Evolutionary conservation across 441 rosid species (phyloP), one percentile per base, ranked within the genome.

Genomic region (Geranium incanum): DNA sequence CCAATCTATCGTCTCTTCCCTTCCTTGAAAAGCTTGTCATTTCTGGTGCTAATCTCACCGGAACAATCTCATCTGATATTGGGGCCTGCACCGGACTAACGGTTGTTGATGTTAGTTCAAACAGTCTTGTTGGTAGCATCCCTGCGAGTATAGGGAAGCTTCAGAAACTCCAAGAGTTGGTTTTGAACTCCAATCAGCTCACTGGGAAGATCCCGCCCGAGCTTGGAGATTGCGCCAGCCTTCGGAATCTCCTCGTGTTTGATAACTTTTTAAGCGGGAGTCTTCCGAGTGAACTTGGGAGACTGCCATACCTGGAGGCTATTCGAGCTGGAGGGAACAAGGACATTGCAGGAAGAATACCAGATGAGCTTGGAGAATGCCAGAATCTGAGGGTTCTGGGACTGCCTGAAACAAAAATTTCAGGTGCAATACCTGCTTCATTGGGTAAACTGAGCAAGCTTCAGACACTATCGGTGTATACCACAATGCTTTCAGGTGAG

Each of bases 321-420:
- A 79, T 95, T 43, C 84, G 99, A 76, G 90, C 84, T 4, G 99
- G 99, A 18, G 99, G 97, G 36, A 95, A 95, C 84, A 86, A 84
- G 66, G 97, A 89, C 66, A 76, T 95, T 69, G 78, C 74, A 18
- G 97, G 97, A 1, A 75, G 70, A 68, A 85, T 95, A 78, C 99
- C 99, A 69, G 79, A 70, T 45, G 89, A 88, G 86, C 82, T 95
- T 19, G 95, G 95, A 71, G 87, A 86, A 8, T 92, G 97, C 81
- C 77, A 75, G 52, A 92, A 89, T 45, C 79, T 95, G 83, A 84
- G 91, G 36, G 91, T 81, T 55, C 79, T 92, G 69, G 99, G 99
- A 3, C 73, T 92, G 36, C 95, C 97, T 4, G 99, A 92, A 19
- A 92, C 99, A 0, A 75, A 78, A 73, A 74, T 90, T 74, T 88